Evolutionary conservation across 148 eudicot genomes (phyloP), one percentile per base, ranked within the genome.

Genomic region (Heliamphora exappendiculata): DNA sequence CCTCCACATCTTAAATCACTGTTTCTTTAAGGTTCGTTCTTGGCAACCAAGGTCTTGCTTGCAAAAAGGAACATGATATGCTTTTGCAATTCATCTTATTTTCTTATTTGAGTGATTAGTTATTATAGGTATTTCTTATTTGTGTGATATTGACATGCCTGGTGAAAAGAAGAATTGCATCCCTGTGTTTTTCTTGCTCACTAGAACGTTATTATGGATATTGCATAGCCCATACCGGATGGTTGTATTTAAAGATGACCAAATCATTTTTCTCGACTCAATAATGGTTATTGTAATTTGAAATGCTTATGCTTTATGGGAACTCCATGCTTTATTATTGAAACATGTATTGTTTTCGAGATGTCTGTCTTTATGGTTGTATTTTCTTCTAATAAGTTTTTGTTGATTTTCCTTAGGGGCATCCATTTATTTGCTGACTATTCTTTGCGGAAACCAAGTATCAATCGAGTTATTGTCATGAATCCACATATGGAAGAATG

Each of bases 401-500:
- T 60, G 17, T 41, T 17, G 16, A 55, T 24, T 58, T 54, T 55
- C 49, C 7, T 45, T 24, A 13, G 42, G 44, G 41, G 9, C 51
- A 29, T 53, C 57, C 29, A 33, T 33, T 34, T 53, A 26, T 53
- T 22, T 72, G 26, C 31, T 33, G 51, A 17, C 45, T 12, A 26
- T 19, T 57, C 26, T 54, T 24, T 5, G 22, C 31, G 26, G 50
- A 31, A 36, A 77, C 47, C 53, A 72, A 78, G 76, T 50, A 67
- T 69, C 20, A 19, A 7, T 24, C 34, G 72, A 78, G 60, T 68
- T 71, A 55, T 70, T 72, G 74, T 78, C 74, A 93, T 93, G 98
- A 89, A 91, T 79, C 68, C 78, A 36, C 79, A 78, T 50, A 36
- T 76, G 39, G 88, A 84, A 76, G 70, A 41, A 53, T 75, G 55